Conservation (phyloP, 2,329 filamentous ascomycete species). For the Fusarium sp. region DNA sequence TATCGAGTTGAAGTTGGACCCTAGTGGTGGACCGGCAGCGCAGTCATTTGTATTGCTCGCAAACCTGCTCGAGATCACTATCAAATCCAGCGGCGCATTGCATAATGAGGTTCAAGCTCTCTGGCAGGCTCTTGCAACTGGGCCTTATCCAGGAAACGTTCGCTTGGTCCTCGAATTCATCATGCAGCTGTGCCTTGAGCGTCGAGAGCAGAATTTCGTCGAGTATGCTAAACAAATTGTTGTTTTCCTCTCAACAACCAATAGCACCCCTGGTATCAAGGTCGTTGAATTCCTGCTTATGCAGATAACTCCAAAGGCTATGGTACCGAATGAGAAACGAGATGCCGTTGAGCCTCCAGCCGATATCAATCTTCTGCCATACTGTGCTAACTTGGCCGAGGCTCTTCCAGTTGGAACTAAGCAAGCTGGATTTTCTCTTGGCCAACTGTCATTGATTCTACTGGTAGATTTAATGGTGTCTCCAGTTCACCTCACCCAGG, state of each 20-base stretch:
- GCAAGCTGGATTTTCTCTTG: conserved; percentile 89
- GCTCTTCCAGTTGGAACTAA: conserved; percentile 90
- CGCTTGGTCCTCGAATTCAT: conserved; percentile 96
- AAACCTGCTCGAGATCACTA: conserved; percentile 96
- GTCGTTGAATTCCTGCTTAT: conserved; percentile 94
- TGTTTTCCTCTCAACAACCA: conserved; percentile 90
- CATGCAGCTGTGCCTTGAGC: conserved; percentile 91
- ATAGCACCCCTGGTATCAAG: conserved; percentile 80
- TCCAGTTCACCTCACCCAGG: conserved; percentile 81
- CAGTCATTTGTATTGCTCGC: conserved; percentile 95
- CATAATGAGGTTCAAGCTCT: conserved; percentile 98
- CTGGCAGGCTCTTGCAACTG: conserved; percentile 96
- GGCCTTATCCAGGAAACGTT: conserved; percentile 92
- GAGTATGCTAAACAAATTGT: conserved; percentile 98
- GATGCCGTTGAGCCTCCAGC: conserved; percentile 76
- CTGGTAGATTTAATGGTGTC: conserved; percentile 97
- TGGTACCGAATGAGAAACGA: conserved; percentile 90
- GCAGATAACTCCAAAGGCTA: conserved; percentile 94
- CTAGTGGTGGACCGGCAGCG: conserved; percentile 89
- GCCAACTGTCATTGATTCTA: conserved; percentile 91
- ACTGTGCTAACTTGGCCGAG: conserved; percentile 86
- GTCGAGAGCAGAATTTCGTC: conserved; percentile 97
- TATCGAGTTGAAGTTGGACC: conserved; percentile 91
- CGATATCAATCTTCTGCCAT: conserved; percentile 82
- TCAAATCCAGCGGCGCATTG: conserved; percentile 86